These are phyloP conservation scores for Alternaria novae-zelandiae DNA, from an alignment of 2,329 filamentous ascomycete genomes.

Conservation along the genomic window DNA sequence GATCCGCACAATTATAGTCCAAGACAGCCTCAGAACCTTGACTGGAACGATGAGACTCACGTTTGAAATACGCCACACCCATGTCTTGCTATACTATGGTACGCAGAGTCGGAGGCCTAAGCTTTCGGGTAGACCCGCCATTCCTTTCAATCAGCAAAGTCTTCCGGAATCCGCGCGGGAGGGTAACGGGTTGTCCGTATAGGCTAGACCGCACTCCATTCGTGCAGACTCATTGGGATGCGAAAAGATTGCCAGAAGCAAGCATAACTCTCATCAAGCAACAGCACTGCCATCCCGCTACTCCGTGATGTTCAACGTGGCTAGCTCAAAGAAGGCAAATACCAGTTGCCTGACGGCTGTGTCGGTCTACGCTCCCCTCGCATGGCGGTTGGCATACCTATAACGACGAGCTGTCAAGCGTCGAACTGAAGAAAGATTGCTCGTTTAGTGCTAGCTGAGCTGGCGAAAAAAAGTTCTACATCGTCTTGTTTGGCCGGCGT, in stretches of 20 bases:
- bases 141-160: constrained; percentile 12
- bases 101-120: constrained; percentile 16
- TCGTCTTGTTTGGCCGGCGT: constrained; percentile 38
- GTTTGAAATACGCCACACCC: constrained; percentile 22
- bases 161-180: constrained; percentile 26
- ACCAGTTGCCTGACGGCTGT: constrained; percentile 23
- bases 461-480: constrained; percentile 28
- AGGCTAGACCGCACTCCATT: constrained; percentile 1
- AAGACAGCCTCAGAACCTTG: constrained; percentile 16
- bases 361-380: constrained; percentile 3
- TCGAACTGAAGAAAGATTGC: constrained; percentile 26
- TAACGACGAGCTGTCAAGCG: constrained; percentile 10
- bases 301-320: constrained; percentile 27
- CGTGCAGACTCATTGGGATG: constrained; percentile 1
- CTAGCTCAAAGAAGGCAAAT: constrained; percentile 24
- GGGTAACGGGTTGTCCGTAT: constrained; percentile 8
- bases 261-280: constrained; percentile 17
- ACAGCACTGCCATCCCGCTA: constrained; percentile 23
- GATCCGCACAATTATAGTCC: constrained; percentile 19
- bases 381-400: constrained; percentile 14
- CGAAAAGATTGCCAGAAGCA: constrained; percentile 11
- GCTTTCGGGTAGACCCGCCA: constrained; percentile 21
- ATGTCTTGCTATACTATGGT: constrained; percentile 19
- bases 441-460: constrained; percentile 36
- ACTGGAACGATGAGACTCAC: constrained; percentile 7